Conservation (phyloP, 2,329 filamentous ascomycete genomes). For the Cadophora gregata region DNA sequence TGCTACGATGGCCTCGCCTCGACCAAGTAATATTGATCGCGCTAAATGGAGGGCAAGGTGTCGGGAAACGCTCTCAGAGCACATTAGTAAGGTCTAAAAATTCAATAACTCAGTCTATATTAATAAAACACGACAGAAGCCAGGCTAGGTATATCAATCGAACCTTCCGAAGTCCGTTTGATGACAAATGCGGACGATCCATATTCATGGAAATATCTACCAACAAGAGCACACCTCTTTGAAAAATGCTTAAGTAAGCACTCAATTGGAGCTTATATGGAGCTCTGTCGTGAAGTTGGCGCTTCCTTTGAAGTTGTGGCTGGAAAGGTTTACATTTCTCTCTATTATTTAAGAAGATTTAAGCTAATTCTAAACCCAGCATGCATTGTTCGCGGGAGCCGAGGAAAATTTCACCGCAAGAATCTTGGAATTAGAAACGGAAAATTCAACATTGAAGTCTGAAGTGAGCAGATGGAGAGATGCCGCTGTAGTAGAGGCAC, state of each 20-base stretch:
- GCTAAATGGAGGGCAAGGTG: not conserved
- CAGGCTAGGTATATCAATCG: not conserved
- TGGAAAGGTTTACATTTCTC: not conserved
- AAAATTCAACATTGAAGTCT: not conserved
- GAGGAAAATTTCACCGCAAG: too few relatives aligned
- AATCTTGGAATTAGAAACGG: not conserved
- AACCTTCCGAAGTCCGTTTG: not conserved
- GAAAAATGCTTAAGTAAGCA: not conserved
- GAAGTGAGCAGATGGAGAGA: not conserved
- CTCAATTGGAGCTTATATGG: not conserved
- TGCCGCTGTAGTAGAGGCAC: not conserved
- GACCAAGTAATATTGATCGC: not conserved
- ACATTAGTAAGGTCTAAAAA: not conserved
- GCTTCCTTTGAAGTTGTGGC: not conserved
- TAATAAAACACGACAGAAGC: not conserved
- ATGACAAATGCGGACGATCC: not conserved
- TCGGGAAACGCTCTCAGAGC: not conserved
- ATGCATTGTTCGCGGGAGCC: too few relatives aligned
- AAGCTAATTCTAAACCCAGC: too few relatives aligned
- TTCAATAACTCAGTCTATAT: not conserved
- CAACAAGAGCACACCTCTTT: not conserved
- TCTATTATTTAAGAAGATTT: not conserved
- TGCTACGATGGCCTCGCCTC: not conserved
- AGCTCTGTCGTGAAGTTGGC: not conserved
- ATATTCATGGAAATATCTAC: not conserved